These are phyloP conservation scores for Zychaea mexicana DNA, from an alignment of 371 early-diverging fungal genomes.

Conservation along the genomic window DNA sequence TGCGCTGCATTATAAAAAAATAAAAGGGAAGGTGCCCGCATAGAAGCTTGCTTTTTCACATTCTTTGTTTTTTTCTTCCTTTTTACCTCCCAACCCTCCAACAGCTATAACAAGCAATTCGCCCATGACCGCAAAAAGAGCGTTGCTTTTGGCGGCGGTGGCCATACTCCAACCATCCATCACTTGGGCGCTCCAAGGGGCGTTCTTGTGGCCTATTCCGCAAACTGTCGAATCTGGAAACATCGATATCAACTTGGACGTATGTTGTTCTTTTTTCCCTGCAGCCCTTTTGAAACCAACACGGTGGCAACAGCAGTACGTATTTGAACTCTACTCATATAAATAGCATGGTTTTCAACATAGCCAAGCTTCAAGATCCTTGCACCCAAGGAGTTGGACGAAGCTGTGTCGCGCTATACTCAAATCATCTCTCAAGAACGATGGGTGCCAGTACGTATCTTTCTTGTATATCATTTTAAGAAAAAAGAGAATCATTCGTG, in stretches of 20 bases:
- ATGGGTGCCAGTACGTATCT: conserved; percentile 38
- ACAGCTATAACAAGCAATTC: too few species aligned
- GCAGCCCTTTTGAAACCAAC: too few species aligned
- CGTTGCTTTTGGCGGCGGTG: background rate
- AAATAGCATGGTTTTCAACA: background rate
- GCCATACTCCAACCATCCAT: conserved; percentile 12
- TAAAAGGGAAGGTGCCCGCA: too few species aligned
- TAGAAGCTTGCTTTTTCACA: too few species aligned
- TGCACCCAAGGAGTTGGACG: conserved; percentile 26
- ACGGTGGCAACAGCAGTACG: background rate
- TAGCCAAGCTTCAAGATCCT: conserved; percentile 27
- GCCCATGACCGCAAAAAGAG: too few species aligned
- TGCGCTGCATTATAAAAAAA: too few species aligned
- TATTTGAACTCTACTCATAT: background rate
- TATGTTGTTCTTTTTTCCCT: conserved; percentile 12
- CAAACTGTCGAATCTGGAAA: conserved; percentile 30
- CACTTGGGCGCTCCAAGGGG: conserved; percentile 12
- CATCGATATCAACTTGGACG: conserved; percentile 24
- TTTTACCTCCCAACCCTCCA: too few species aligned
- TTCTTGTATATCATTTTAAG: background rate
- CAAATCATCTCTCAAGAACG: conserved; percentile 31
- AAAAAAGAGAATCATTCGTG: background rate
- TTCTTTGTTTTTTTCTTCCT: too few species aligned
- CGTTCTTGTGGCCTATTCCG: conserved; percentile 34
- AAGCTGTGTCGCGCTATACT: conserved; percentile 41